Evolutionary conservation across 805 yeast genomes (phyloP), one percentile per base, ranked within the genome.

Genomic region (Starmera dryadoides): DNA sequence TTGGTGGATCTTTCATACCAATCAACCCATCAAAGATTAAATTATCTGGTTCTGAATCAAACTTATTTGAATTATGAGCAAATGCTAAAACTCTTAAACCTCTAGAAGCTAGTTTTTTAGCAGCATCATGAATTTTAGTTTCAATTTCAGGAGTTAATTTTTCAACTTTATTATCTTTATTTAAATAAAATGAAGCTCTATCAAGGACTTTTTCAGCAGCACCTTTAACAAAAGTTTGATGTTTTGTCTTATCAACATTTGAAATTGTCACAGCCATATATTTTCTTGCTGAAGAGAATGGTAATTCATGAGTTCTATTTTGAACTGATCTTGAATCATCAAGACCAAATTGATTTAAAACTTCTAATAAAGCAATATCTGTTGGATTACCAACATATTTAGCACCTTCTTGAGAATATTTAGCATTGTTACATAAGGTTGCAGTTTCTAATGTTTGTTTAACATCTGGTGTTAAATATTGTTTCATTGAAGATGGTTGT

Each of bases 1-100:
- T 77, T 41, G 99, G 99, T 9, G 99, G 99, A 63, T 93, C 99
- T 52, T 86, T 87, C 95, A 93, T 88, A 40, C 96, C 98, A 46
- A 87, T 71, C 34, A 93, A 63, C 11, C 99, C 99, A 47, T 85
- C 73, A 55, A 91, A 91, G 2, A 76, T 68, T 48, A 93, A 68
- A 21, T 76, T 81, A 0, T 68, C 50, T 12, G 89, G 83, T 43
- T 66, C 71, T 11, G 51, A 58, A 4, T 59, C 64, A 43, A 63
- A 62, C 15, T 61, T 54, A 42, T 56, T 67, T 45, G 48, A 51
- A 39, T 71, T 66, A 45, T 71, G 75, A 4, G 93, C 96, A 62
- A 89, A 75, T 0, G 86, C 93, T 39, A 89, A 67, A 21, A 88
- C 86, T 55, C 98, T 77, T 52, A 91, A 71, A 15, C 98, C 98